phyloP scores from a whole-genome alignment of 2,329 filamentous ascomycete genomes.

The Ascochyta fabae region DNA sequence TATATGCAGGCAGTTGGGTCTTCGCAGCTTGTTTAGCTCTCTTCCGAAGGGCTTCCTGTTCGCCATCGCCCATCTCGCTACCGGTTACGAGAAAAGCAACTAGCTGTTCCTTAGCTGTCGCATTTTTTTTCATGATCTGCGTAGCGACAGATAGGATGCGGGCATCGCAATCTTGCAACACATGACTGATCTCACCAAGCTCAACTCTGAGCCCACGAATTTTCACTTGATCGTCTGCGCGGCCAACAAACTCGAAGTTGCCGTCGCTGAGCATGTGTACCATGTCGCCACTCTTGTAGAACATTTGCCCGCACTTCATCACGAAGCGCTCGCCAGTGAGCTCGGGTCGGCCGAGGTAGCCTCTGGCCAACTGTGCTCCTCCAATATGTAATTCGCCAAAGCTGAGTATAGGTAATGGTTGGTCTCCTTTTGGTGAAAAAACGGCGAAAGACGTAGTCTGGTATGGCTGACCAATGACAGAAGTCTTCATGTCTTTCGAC shows the following conservation, averaged over 20 bases:
- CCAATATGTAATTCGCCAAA: conserved; percentile 56
- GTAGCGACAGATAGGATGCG: conserved; percentile 35
- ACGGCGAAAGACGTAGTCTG: conserved; percentile 50
- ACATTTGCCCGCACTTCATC: conserved; percentile 35
- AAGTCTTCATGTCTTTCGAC: conserved; percentile 36
- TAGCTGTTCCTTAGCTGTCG: conserved; percentile 41
- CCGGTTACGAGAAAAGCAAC: conserved; percentile 42
- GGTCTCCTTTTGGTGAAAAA: conserved; percentile 37
- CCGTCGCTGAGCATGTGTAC: conserved; percentile 48
- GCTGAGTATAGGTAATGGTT: conserved; percentile 48
- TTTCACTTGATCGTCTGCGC: conserved; percentile 50
- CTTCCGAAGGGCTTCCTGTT: conserved; percentile 24
- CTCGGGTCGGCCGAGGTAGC: conserved; percentile 49
- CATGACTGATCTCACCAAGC: conserved; percentile 47
- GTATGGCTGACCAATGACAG: conserved; percentile 53
- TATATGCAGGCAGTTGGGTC: conserved; percentile 44
- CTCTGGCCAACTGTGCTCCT: conserved; percentile 54
- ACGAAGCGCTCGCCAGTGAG: conserved; percentile 45
- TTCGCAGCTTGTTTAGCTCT: conserved; percentile 26
- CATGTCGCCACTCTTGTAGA: conserved; percentile 49
- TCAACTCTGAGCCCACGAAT: conserved; percentile 49
- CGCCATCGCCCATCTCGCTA: conserved; percentile 4
- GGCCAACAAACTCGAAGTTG: conserved; percentile 50
- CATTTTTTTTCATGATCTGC: conserved; percentile 40
- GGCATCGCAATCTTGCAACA: conserved; percentile 32